Conservation (phyloP, 768 basidiomycete genomes). For the Tylopilus subfusipes region DNA sequence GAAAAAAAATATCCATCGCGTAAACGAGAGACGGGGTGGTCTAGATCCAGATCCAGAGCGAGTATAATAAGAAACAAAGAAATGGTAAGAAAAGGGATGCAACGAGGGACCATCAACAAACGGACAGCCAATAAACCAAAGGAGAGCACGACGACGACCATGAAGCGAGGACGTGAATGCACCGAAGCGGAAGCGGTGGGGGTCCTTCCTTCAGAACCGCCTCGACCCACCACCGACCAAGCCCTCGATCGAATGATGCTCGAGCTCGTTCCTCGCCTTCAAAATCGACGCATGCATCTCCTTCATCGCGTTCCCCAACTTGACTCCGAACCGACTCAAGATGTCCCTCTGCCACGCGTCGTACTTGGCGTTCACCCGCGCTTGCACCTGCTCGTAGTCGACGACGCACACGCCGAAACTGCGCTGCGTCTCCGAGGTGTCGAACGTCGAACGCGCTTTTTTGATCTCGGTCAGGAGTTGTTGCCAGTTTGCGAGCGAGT, state of each 20-base stretch:
- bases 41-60: constrained; percentile 17
- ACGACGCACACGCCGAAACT: constrained; percentile 91
- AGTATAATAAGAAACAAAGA: constrained; percentile 11
- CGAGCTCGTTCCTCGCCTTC: constrained; percentile 93
- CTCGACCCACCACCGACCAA: constrained; percentile 55
- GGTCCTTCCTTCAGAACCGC: constrained; percentile 41
- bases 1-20: background rate
- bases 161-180: no score
- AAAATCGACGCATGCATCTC: constrained; percentile 92
- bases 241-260: constrained; percentile 95
- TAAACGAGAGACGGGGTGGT: background rate
- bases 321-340: constrained; percentile 84
- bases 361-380: constrained; percentile 97
- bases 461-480: constrained; percentile 96
- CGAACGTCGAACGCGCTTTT: constrained; percentile 93
- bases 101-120: background rate
- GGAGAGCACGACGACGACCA: background rate
- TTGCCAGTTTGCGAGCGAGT: constrained; percentile 92
- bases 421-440: constrained; percentile 91
- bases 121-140: background rate
- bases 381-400: constrained; percentile 97
- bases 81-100: background rate
- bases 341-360: constrained; percentile 98
- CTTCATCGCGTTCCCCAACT: constrained; percentile 94
- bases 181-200: background rate